Evolutionary conservation across 176 grass and related monocot genomes (phyloP).

Genomic region (Panicum miliaceum): DNA sequence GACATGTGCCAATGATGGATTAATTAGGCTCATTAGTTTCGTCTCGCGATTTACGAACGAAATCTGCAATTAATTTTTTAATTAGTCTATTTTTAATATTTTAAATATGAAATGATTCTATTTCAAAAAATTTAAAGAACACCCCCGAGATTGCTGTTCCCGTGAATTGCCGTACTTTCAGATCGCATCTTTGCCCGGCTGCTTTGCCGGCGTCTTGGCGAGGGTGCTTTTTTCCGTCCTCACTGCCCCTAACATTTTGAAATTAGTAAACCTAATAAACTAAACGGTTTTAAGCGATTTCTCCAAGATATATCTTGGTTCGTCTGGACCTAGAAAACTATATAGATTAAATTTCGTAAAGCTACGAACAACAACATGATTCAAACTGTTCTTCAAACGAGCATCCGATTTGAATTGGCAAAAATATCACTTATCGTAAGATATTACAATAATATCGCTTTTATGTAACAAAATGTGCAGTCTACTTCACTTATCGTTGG

Average conservation of each 20-base stretch:
- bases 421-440: too few species aligned
- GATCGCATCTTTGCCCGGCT: neutral
- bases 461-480: too few species aligned
- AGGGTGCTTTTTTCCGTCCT: neutral
- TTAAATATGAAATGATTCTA: too few species aligned
- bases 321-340: neutral
- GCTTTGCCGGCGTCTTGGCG: neutral
- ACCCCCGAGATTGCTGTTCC: neutral
- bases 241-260: neutral
- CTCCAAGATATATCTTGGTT: neutral
- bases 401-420: neutral
- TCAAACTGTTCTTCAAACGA: neutral
- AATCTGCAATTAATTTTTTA: too few species aligned
- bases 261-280: neutral
- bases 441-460: too few species aligned
- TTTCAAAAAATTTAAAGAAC: too few species aligned
- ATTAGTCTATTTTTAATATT: too few species aligned
- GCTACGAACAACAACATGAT: neutral
- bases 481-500: too few species aligned
- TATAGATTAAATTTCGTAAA: neutral
- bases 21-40: too few species aligned
- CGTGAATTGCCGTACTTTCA: neutral
- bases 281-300: neutral
- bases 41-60: too few species aligned
- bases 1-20: too few species aligned